Evolutionary conservation across 2,329 filamentous ascomycete genomes (phyloP).

Genomic region (Pseudogymnoascus sp.): DNA sequence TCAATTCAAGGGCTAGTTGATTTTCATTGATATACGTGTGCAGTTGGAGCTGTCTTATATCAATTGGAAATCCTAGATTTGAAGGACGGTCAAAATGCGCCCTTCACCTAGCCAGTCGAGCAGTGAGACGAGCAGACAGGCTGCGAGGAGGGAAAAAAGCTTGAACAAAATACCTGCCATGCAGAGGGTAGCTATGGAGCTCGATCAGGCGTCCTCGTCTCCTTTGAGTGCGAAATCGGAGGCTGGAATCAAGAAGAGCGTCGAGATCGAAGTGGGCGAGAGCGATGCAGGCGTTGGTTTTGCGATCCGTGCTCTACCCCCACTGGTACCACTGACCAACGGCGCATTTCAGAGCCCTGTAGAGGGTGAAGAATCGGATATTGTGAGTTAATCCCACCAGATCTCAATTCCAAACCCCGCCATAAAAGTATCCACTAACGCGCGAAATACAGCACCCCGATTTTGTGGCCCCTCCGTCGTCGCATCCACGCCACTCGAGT

Average conservation of each 20-base stretch:
- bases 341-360: background rate
- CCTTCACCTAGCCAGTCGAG: background rate
- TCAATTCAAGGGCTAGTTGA: slow-evolving; percentile 2
- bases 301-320: background rate
- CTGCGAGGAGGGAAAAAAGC: slow-evolving; percentile 8
- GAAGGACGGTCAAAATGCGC: background rate
- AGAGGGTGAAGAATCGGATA: background rate
- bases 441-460: background rate
- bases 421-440: background rate
- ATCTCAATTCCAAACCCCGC: background rate
- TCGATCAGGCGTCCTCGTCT: background rate
- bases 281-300: background rate
- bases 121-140: background rate
- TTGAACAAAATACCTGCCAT: slow-evolving; percentile 7
- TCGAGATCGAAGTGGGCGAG: background rate
- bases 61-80: slow-evolving; percentile 1
- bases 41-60: slow-evolving; percentile 7
- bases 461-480: slow-evolving; percentile 2
- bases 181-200: background rate
- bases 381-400: background rate
- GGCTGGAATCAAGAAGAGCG: background rate
- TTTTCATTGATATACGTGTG: slow-evolving; percentile 1
- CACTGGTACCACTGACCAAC: background rate
- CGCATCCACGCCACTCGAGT: background rate
- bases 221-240: background rate